Evolutionary conservation across 2,329 filamentous ascomycete species (phyloP), one percentile per base, ranked within the genome.

Genomic region (Penicillium sp.): DNA sequence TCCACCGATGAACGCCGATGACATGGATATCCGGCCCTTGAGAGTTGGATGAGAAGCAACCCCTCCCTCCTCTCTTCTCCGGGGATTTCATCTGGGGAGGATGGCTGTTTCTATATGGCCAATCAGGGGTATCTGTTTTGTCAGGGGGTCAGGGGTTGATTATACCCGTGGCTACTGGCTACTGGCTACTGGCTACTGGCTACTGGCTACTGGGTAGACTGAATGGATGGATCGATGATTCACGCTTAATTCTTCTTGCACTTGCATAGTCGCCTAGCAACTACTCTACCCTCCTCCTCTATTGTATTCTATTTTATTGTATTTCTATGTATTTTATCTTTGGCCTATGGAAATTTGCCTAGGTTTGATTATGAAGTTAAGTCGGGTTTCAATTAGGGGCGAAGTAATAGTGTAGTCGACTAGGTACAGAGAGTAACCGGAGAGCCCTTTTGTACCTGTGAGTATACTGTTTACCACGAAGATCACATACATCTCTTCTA

Each of bases 261-360:
- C 26, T 12, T 37, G 33, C 7, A 15, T 2, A 44, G 49, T 56
- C 35, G 38, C 44, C 33, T 28, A 26, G 28, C 17, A 47, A 35
- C 37, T 6, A n/a, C n/a, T n/a, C 50, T 24, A 26, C 51, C 37
- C 3, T 30, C 37, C 17, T 57, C 10, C 37, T 17, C 35, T n/a
- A n/a, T 7, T 12, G 1, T 42, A 10, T 7, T 12, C 10, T 42
- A 10, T 42, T 42, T n/a, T 19, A 53, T 51, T 38, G 51, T 40
- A 28, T 54, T 51, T 42, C 24, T 38, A 30, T 45, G 38, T 61
- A 49, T 37, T 37, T 15, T 6, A 35, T 59, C n/a, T 54, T 56
- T 47, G 28, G 17, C 17, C 17, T 9, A 51, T 51, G 30, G 28
- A 7, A 13, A 51, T 51, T 28, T 19, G 1, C n/a, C n/a, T 19